Evolutionary conservation across 306 rosid species (phyloP).

Genomic region (Casuarina glauca): DNA sequence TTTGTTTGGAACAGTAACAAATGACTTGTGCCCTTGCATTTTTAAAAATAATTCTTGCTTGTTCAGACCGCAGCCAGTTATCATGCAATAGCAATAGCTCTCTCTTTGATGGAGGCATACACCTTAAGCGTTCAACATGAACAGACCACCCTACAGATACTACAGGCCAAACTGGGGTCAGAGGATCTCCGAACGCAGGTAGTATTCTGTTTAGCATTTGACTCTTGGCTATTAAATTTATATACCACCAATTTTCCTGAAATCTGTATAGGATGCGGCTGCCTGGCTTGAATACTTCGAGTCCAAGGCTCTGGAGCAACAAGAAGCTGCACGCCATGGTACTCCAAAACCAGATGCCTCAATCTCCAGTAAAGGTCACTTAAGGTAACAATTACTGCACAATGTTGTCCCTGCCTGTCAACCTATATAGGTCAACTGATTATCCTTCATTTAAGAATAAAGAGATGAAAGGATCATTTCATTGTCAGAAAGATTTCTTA

Average conservation of each 20-base stretch:
- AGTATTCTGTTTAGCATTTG: constrained; percentile 16
- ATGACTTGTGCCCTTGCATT: constrained; percentile 15
- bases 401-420: not conserved
- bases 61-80: constrained; percentile 98
- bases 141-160: constrained; percentile 92
- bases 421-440: not conserved
- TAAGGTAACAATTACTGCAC: constrained; percentile 53
- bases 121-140: constrained; percentile 94
- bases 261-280: constrained; percentile 74
- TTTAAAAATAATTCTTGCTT: constrained; percentile 24
- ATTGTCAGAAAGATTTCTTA: not conserved
- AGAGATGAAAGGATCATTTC: not conserved
- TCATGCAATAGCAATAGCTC: constrained; percentile 99
- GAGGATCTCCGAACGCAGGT: constrained; percentile 98
- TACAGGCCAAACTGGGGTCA: constrained; percentile 93
- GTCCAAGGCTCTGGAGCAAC: constrained; percentile 98
- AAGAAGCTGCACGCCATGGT: constrained; percentile 97
- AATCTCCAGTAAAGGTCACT: constrained; percentile 97
- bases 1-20: constrained; percentile 17
- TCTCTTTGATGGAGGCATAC: constrained; percentile 99
- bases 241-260: constrained; percentile 19
- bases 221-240: constrained; percentile 10
- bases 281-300: constrained; percentile 99
- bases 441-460: not conserved
- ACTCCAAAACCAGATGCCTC: constrained; percentile 99